Percentiles rank a stretch among this genome's conserved stretches.
phyloP scores from a whole-genome alignment of 2,329 filamentous ascomycete species.

The Claviceps paspali region DNA sequence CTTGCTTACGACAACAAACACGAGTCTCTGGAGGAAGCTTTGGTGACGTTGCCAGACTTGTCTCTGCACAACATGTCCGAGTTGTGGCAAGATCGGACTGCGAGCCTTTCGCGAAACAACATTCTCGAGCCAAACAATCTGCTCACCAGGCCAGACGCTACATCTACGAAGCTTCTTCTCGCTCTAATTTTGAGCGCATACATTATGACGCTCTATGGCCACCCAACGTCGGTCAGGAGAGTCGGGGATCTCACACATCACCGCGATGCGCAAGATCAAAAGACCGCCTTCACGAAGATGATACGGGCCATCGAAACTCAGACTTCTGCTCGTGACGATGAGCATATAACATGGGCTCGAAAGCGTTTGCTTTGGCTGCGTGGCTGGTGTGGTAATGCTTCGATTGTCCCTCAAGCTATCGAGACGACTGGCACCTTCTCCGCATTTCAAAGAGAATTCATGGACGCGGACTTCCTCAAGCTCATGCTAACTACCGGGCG shows the following conservation, averaged over 20 bases:
- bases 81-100: conserved; percentile 12
- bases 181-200: conserved; percentile 47
- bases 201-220: conserved; percentile 35
- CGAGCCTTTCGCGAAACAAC: conserved; percentile 21
- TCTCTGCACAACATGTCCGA: conserved; percentile 16
- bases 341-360: conserved; percentile 45
- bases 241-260: conserved; percentile 50
- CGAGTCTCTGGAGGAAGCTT: conserved; percentile 32
- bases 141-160: conserved; percentile 44
- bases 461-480: conserved; percentile 60
- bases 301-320: conserved; percentile 35
- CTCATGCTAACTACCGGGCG: conserved; percentile 45
- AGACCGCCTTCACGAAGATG: conserved; percentile 40
- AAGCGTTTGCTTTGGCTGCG: conserved; percentile 58
- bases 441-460: conserved; percentile 39
- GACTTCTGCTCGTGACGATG: conserved; percentile 43
- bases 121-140: conserved; percentile 45
- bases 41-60: conserved; percentile 25
- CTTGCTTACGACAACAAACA: conserved; percentile 44
- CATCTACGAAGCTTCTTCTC: conserved; percentile 43
- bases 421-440: conserved; percentile 49
- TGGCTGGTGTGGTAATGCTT: conserved; percentile 45
- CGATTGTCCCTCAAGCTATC: conserved; percentile 17
- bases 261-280: conserved; percentile 49
- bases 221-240: conserved; percentile 33